phyloP scores from a whole-genome alignment of 2,329 filamentous ascomycete species.

The Gaeumannomyces tritici region DNA sequence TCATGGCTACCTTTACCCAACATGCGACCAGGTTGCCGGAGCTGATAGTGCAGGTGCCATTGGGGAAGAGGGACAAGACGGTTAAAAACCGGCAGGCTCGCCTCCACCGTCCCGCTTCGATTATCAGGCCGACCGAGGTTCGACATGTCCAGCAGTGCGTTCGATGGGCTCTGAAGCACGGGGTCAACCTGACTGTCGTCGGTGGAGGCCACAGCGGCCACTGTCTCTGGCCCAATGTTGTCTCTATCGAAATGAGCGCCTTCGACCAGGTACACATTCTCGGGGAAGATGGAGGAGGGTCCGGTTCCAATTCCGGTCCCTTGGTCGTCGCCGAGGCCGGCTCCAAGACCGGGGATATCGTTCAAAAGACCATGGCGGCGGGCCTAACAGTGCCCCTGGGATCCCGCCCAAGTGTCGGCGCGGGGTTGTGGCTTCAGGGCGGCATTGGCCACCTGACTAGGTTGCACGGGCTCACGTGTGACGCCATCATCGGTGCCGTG shows the following conservation, averaged over 20 bases:
- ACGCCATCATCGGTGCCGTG: conserved; percentile 50
- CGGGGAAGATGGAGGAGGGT: conserved; percentile 7
- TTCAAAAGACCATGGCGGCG: conserved; percentile 31
- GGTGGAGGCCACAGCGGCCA: conserved; percentile 52
- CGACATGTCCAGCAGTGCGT: conserved; percentile 44
- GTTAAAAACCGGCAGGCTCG: conserved; percentile 45
- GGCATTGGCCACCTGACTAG: conserved; percentile 52
- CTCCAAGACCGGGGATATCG: conserved; percentile 45
- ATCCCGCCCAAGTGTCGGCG: conserved; percentile 51
- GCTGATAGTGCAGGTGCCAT: conserved; percentile 30
- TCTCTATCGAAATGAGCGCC: conserved; percentile 48
- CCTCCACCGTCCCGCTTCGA: conserved; percentile 28
- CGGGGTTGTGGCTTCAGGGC: conserved; percentile 55
- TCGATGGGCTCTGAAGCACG: conserved; percentile 41
- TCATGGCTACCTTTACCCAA: conserved; percentile 41
- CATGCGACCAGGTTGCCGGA: conserved; percentile 32
- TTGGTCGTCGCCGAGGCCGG: conserved; percentile 44
- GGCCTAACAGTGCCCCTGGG: conserved; percentile 50
- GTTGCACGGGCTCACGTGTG: conserved; percentile 46
- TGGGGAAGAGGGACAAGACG: conserved; percentile 12
- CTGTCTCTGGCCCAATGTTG: conserved; percentile 40
- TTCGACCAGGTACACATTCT: conserved; percentile 42
- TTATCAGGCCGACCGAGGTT: conserved; percentile 35
- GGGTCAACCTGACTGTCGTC: conserved; percentile 35
- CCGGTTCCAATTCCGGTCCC: background rate